Evolutionary conservation across 768 basidiomycete species (phyloP).

Genomic region (Cystofilobasidium ferigula): DNA sequence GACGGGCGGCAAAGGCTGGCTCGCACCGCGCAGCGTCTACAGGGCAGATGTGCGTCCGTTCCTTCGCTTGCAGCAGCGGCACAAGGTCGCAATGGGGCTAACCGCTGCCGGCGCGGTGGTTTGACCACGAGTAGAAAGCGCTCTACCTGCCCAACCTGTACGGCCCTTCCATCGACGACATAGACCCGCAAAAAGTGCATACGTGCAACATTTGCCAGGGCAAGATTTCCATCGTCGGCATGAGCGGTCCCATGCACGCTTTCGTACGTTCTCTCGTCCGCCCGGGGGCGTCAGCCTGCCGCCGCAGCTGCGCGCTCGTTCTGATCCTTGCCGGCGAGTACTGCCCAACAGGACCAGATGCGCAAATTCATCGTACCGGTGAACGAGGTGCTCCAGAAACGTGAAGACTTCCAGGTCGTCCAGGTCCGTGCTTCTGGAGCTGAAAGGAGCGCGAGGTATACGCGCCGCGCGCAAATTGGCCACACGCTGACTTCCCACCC

Average conservation of each 20-base stretch:
- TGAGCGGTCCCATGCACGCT: neutral
- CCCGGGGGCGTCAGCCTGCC: neutral
- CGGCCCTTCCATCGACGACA: neutral
- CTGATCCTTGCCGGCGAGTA: no score
- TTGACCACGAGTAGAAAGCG: neutral
- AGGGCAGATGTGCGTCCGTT: neutral
- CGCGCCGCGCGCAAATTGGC: neutral
- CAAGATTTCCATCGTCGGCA: slow-evolving; percentile 10
- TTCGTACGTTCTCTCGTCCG: neutral
- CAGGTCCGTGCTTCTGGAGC: slow-evolving; percentile 3
- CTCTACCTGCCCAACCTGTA: slow-evolving; percentile 13
- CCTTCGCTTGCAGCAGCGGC: no score
- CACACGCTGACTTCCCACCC: neutral
- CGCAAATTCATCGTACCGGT: neutral
- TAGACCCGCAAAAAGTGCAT: neutral
- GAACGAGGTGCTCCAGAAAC: neutral
- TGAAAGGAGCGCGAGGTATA: no score
- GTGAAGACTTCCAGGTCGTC: slow-evolving; percentile 10
- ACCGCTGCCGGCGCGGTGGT: neutral
- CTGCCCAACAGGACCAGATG: neutral
- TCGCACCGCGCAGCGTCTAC: slow-evolving; percentile 3
- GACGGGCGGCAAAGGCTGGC: slow-evolving; percentile 11
- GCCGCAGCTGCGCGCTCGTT: neutral
- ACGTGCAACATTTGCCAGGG: slow-evolving; percentile 14
- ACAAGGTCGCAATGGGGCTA: no score